These are phyloP conservation scores for Ceriops zippeliana DNA, from an alignment of 345 rosid genomes.

Conservation along the genomic window DNA sequence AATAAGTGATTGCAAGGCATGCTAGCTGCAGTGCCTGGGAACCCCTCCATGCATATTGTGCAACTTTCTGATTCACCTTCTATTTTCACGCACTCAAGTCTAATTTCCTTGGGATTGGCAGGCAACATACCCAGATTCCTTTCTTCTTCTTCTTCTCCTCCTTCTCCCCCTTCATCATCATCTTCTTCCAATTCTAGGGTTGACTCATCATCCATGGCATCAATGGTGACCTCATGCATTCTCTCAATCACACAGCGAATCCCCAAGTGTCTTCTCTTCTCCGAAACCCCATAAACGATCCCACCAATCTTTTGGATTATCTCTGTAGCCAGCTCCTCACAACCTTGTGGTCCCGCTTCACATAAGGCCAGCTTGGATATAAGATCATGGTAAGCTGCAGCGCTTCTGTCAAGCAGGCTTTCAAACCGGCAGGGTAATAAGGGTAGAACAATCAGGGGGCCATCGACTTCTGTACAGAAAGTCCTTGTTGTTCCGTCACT, in stretches of 20 bases:
- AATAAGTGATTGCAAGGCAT: no score
- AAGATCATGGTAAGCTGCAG: no score
- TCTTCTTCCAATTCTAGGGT: neutral
- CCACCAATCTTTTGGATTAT: neutral
- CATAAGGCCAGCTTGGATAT: no score
- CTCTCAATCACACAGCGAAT: neutral
- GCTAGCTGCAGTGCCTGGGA: no score
- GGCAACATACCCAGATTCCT: conserved; percentile 3
- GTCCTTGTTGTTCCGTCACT: neutral
- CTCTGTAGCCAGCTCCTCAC: neutral
- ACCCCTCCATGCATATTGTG: no score
- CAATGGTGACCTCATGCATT: neutral
- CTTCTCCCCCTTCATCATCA: no score
- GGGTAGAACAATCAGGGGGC: no score
- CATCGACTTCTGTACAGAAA: neutral
- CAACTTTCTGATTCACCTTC: neutral
- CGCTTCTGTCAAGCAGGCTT: no score
- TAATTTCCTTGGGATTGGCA: neutral
- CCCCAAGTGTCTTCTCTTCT: neutral
- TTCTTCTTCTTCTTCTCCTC: neutral
- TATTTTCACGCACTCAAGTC: neutral
- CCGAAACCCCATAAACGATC: neutral
- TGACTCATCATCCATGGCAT: no score
- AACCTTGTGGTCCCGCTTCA: neutral
- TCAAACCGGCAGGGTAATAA: no score